Evolutionary conservation across 768 basidiomycete species (phyloP).

Genomic region (Xerocomellus intermedius): DNA sequence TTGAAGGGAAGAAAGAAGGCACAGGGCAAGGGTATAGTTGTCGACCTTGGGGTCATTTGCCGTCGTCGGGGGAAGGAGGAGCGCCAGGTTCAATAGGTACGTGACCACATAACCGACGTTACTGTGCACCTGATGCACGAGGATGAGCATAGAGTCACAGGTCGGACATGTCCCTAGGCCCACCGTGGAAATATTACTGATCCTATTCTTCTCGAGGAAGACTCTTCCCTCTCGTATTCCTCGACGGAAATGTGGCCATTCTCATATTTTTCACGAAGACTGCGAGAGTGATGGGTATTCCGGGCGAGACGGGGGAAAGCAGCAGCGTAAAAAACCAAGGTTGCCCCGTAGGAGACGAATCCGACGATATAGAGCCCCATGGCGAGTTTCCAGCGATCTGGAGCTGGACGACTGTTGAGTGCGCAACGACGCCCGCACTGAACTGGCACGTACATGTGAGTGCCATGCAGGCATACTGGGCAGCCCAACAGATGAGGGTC

Average conservation of each 20-base stretch:
- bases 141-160: background rate
- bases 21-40: constrained; percentile 75
- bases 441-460: constrained; percentile 53
- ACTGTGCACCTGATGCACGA: constrained; percentile 56
- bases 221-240: constrained; percentile 72
- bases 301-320: constrained; percentile 78
- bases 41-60: constrained; percentile 58
- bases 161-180: constrained; percentile 8
- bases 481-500: constrained; percentile 76
- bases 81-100: constrained; percentile 62
- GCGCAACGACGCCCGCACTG: background rate
- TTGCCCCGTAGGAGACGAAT: constrained; percentile 77
- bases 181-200: constrained; percentile 83
- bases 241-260: constrained; percentile 56
- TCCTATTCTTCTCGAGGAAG: constrained; percentile 79
- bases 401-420: constrained; percentile 38
- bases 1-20: constrained; percentile 21
- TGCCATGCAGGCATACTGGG: constrained; percentile 75
- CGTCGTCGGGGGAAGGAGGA: constrained; percentile 54
- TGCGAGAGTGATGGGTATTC: constrained; percentile 64
- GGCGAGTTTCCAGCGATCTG: constrained; percentile 67
- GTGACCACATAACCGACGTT: constrained; percentile 73
- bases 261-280: constrained; percentile 54
- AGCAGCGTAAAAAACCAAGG: constrained; percentile 78
- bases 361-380: constrained; percentile 81